These are phyloP conservation scores for Acanthamoeba royreba DNA, from an alignment of 208 protist species.

Conservation along the genomic window DNA sequence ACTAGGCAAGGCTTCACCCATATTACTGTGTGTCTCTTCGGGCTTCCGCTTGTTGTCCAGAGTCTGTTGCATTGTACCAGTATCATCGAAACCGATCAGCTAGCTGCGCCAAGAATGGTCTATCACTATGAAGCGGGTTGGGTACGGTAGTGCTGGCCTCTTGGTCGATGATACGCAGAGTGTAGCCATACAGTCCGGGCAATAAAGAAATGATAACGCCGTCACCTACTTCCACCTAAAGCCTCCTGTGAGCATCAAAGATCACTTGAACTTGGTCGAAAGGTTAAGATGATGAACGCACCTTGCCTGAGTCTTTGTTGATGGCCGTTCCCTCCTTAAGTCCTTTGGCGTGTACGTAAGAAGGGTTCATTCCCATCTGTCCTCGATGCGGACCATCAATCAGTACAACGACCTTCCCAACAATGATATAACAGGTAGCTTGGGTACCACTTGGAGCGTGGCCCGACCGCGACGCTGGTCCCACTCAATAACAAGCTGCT, in stretches of 20 bases:
- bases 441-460: not conserved
- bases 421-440: too few relatives aligned
- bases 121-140: not conserved
- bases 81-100: not conserved
- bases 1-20: not conserved
- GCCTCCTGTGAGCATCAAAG: not conserved
- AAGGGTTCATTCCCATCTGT: conserved; percentile 22
- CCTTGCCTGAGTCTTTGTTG: not conserved
- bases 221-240: not conserved
- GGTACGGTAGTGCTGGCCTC: not conserved
- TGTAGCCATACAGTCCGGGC: conserved; percentile 34
- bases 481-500: not conserved
- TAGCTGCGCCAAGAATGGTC: not conserved
- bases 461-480: not conserved
- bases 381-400: not conserved
- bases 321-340: not conserved
- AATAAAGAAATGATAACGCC: conserved; percentile 22
- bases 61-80: not conserved
- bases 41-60: not conserved
- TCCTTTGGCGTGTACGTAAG: not conserved
- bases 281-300: not conserved
- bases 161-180: not conserved
- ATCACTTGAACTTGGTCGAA: not conserved
- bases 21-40: not conserved
- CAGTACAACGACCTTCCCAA: too few relatives aligned